Evolutionary conservation across 805 yeast genomes (phyloP), one percentile per base, ranked within the genome.

Genomic region (Ogataea nonfermentans): DNA sequence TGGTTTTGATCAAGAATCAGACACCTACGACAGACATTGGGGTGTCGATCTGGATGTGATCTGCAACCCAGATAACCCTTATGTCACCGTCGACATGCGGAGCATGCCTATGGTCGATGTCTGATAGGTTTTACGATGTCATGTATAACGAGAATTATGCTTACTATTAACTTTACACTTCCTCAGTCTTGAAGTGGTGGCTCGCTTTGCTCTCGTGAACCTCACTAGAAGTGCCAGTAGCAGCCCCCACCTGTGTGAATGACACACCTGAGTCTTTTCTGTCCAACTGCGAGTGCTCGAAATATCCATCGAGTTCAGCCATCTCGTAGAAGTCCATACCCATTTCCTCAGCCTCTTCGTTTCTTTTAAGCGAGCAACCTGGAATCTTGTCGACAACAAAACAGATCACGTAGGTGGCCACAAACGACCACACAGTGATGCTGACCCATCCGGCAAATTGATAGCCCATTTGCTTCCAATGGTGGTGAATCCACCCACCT

Each of bases 21-120:
- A 54, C 42, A 35, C 30, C 31, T 24, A 32, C 27, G 58, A 70
- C 49, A 74, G 81, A 52, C 79, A 75, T 53, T 82, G 83, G 76
- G 77, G 69, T 49, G 67, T 81, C 46, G 76, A 76, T 48, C 72
- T 82, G 55, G 75, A 70, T 37, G 81, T 81, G 37, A 75, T 69
- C 47, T 80, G 87, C 59, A 78, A 74, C 59, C 79, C 79, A 43
- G 79, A 80, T 47, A 74, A 71, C 56, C 84, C 90, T 7, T 58
- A 74, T 61, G 81, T 82, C 39, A 78, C 72, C 42, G 80, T 82
- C 16, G 82, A 78, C 50, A 79, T 81, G 59, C 71, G 61, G 56
- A 73, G 85, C n/a, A 53, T 69, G 34, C 82, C 84, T 8, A 19
- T 42, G n/a, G 37, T 41, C 14, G 42, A 40, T 8, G 8, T 19